Percentiles rank a stretch among this genome's conserved stretches.
These are phyloP conservation scores for Naumovozyma dairenensis DNA, from an alignment of 805 yeast genomes.

Conservation along the genomic window DNA sequence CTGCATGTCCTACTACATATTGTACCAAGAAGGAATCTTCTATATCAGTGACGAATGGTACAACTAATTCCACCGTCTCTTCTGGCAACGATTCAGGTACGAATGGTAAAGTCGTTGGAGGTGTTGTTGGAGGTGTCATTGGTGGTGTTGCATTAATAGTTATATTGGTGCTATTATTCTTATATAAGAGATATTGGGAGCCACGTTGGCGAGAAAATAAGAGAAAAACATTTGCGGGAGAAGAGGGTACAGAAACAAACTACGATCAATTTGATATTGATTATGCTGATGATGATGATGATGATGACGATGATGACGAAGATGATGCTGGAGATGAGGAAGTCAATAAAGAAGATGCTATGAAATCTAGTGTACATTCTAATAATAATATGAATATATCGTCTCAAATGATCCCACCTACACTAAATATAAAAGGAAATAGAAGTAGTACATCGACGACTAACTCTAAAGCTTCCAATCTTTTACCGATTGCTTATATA, in stretches of 20 bases:
- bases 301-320: slow-evolving; percentile 11
- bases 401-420: too few species aligned
- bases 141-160: slow-evolving; percentile 34
- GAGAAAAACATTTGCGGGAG: slow-evolving; percentile 12
- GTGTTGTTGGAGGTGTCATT: slow-evolving; percentile 54
- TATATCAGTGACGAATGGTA: slow-evolving; percentile 9
- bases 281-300: slow-evolving; percentile 21
- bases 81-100: slow-evolving; percentile 15
- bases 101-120: slow-evolving; percentile 62
- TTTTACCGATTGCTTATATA: slow-evolving; percentile 84
- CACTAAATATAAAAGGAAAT: not conserved
- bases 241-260: slow-evolving; percentile 17
- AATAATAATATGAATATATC: not conserved
- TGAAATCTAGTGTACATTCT: not conserved
- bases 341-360: slow-evolving; percentile 5
- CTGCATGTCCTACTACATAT: slow-evolving; percentile 43
- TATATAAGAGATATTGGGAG: slow-evolving; percentile 37
- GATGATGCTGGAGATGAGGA: slow-evolving; percentile 17
- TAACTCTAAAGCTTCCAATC: slow-evolving; percentile 73
- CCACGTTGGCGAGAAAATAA: slow-evolving; percentile 25
- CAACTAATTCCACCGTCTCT: slow-evolving; percentile 7
- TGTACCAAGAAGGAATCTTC: slow-evolving; percentile 32
- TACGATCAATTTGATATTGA: slow-evolving; percentile 16
- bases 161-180: slow-evolving; percentile 29
- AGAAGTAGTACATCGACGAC: slow-evolving; percentile 47